phyloP scores from a whole-genome alignment of 2,329 filamentous ascomycete genomes.

The Orbilia ellipsospora region DNA sequence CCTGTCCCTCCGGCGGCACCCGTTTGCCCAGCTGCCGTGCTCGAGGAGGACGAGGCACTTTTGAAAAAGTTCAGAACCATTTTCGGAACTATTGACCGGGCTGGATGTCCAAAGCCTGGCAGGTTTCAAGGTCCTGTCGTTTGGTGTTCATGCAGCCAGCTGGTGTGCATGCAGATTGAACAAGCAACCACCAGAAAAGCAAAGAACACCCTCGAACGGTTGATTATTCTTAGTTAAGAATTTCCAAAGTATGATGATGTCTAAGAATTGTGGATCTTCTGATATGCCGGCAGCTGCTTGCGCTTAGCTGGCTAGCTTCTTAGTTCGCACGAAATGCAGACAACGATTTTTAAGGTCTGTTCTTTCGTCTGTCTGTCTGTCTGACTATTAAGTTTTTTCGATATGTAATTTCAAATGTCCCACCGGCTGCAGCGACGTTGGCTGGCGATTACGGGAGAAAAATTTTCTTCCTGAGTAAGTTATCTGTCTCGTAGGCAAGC shows the following conservation, averaged over 20 bases:
- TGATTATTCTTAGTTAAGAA: conserved; percentile 1
- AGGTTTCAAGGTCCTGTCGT: conserved; percentile 23
- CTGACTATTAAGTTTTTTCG: background rate
- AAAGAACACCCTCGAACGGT: background rate
- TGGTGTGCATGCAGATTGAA: background rate
- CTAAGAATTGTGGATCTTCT: background rate
- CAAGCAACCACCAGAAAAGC: conserved; percentile 8
- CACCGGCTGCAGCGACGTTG: conserved; percentile 10
- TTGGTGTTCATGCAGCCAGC: conserved; percentile 19
- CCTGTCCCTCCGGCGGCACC: conserved; percentile 19
- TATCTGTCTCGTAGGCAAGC: conserved; percentile 22
- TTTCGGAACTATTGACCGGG: conserved; percentile 48
- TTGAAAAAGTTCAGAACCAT: conserved; percentile 55
- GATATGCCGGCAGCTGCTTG: background rate
- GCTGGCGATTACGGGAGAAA: background rate
- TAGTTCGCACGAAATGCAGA: background rate
- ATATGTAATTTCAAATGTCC: conserved; percentile 16
- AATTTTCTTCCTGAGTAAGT: conserved; percentile 13
- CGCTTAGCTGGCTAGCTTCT: conserved; percentile 2
- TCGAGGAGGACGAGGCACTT: conserved; percentile 49
- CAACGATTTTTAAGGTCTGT: background rate
- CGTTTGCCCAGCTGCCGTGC: conserved; percentile 29
- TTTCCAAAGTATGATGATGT: background rate
- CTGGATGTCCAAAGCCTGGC: conserved; percentile 22
- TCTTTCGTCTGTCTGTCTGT: background rate